Conservation (phyloP, 352 stramenopile genomes). For the Globisporangium paddicum region DNA sequence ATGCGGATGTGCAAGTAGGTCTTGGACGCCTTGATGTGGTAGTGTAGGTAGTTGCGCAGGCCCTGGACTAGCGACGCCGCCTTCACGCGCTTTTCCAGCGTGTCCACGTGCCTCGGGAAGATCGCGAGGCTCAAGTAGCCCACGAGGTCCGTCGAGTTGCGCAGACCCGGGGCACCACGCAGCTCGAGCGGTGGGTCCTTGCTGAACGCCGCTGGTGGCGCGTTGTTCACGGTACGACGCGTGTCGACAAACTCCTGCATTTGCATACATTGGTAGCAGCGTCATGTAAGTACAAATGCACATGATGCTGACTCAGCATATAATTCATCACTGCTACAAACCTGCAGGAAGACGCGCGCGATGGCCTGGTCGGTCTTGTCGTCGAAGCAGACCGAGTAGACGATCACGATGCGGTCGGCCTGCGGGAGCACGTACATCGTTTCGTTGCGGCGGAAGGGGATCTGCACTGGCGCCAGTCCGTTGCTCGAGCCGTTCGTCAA, state of each 20-base stretch:
- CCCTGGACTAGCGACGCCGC: constrained; percentile 81
- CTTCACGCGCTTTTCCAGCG: constrained; percentile 85
- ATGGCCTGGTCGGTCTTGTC: constrained; percentile 92
- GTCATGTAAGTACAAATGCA: constrained; percentile 4
- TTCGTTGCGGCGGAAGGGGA: constrained; percentile 85
- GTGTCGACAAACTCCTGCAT: constrained; percentile 90
- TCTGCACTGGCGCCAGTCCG: constrained; percentile 60
- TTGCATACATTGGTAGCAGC: not conserved
- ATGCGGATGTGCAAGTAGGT: constrained; percentile 95
- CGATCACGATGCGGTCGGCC: constrained; percentile 87
- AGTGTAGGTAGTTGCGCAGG: constrained; percentile 94
- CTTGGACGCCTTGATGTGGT: constrained; percentile 96
- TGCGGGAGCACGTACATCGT: constrained; percentile 85
- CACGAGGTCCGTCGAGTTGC: constrained; percentile 64
- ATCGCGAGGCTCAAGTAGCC: constrained; percentile 89
- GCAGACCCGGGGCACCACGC: constrained; percentile 55
- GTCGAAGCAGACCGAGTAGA: constrained; percentile 92
- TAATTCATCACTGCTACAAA: not conserved
- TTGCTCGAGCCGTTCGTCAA: constrained; percentile 55
- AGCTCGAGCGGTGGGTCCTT: constrained; percentile 89
- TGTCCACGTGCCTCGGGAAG: constrained; percentile 89
- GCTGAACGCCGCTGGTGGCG: constrained; percentile 89
- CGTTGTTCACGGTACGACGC: constrained; percentile 90
- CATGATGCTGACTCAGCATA: too few relatives aligned
- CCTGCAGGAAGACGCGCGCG: constrained; percentile 88